Evolutionary conservation across 352 stramenopile genomes (phyloP).

Genomic region (Phytophthora aleatoria): DNA sequence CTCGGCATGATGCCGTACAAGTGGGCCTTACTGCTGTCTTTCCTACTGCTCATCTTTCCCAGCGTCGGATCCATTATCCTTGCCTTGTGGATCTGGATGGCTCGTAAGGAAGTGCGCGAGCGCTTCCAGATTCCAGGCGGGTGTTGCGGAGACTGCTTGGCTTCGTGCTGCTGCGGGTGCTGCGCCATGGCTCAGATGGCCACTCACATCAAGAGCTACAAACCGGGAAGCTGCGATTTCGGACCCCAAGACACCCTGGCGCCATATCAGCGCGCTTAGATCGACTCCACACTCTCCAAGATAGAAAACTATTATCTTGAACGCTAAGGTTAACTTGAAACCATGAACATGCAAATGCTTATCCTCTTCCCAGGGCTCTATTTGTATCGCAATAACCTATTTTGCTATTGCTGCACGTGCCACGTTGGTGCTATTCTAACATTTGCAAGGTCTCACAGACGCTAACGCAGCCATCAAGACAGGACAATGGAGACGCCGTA

Average conservation of each 20-base stretch:
- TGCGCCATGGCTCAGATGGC: conserved; percentile 55
- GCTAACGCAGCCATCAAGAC: not conserved
- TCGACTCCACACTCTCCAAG: too few relatives aligned
- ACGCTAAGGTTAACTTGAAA: not conserved
- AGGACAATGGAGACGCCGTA: conserved; percentile 33
- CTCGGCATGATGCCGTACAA: conserved; percentile 44
- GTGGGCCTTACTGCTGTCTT: conserved; percentile 21
- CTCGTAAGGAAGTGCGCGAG: conserved; percentile 34
- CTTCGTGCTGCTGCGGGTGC: conserved; percentile 38
- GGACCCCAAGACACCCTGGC: conserved; percentile 38
- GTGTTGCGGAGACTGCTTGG: conserved; percentile 33
- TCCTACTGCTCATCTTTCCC: conserved; percentile 20
- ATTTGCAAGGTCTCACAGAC: not conserved
- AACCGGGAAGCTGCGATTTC: conserved; percentile 46
- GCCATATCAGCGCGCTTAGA: conserved; percentile 24
- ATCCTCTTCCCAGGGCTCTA: not conserved
- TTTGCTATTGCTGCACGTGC: not conserved
- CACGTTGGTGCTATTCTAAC: not conserved
- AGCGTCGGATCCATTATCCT: conserved; percentile 7
- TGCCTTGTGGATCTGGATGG: conserved; percentile 24
- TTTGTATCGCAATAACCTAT: not conserved
- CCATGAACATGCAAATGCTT: conserved; percentile 5
- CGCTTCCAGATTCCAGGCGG: conserved; percentile 43
- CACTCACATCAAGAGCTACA: conserved; percentile 60
- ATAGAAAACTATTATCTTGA: not conserved